A percentile compares a stretch with the other conserved stretches of the same genome.
Evolutionary conservation across 1,139 yeast genomes (phyloP).

Genomic region (Candida sanyaensis): DNA sequence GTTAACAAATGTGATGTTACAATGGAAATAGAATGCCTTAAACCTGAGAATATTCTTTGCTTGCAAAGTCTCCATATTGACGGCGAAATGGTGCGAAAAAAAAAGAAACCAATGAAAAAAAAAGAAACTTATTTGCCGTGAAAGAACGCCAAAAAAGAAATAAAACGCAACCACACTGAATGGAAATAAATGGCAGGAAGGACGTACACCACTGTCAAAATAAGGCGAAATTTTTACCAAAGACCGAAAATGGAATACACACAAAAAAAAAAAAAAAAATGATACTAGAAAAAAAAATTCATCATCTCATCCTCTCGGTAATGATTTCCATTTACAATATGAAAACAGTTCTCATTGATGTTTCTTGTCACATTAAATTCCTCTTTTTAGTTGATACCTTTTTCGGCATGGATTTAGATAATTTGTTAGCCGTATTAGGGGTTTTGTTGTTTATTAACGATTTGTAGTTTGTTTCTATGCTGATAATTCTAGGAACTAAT

Average conservation of each 20-base stretch:
- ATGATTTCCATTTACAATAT: neutral
- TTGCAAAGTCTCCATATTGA: neutral
- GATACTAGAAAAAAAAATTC: neutral
- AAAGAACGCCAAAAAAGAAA: neutral
- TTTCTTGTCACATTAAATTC: neutral
- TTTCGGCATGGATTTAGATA: neutral
- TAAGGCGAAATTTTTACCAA: too few species aligned
- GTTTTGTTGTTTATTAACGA: neutral
- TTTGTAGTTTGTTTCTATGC: constrained; percentile 16
- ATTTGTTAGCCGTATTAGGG: neutral
- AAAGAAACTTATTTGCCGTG: neutral
- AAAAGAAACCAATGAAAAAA: neutral
- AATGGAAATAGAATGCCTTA: neutral
- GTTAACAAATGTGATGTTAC: neutral
- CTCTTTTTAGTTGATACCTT: neutral
- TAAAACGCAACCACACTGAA: neutral
- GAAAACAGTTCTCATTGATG: too few species aligned
- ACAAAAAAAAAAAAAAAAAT: neutral
- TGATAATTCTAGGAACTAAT: constrained; percentile 22
- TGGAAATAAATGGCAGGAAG: too few species aligned
- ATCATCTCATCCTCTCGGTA: neutral
- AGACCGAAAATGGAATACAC: neutral
- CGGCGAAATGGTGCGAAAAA: neutral
- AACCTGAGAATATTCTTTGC: neutral
- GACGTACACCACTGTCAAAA: too few species aligned